Conservation (phyloP, 2,329 filamentous ascomycete species). For the Paraconiothyrium sp. region DNA sequence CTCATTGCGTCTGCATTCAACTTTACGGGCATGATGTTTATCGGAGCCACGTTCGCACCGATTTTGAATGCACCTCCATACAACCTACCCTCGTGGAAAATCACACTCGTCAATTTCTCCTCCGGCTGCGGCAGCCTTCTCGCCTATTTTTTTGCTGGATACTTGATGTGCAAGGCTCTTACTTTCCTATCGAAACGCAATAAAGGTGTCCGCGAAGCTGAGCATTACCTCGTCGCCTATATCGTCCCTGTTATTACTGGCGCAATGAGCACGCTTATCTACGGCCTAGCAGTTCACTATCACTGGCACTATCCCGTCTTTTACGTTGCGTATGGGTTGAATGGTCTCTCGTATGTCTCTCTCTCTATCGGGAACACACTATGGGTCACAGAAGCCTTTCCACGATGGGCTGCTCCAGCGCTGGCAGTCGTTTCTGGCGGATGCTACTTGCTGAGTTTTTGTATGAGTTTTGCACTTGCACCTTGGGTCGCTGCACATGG, state of each 20-base stretch:
- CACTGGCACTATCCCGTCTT: conserved; percentile 26
- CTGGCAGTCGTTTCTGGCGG: conserved; percentile 37
- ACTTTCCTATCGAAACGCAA: conserved; percentile 35
- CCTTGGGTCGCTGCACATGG: conserved; percentile 40
- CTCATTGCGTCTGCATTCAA: conserved; percentile 36
- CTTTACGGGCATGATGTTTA: conserved; percentile 42
- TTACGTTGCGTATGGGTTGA: conserved; percentile 41
- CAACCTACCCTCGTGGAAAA: conserved; percentile 24
- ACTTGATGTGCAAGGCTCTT: conserved; percentile 24
- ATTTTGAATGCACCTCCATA: conserved; percentile 36
- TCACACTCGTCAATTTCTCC: conserved; percentile 33
- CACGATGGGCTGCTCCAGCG: conserved; percentile 44
- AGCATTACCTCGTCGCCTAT: conserved; percentile 43
- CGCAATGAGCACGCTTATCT: conserved; percentile 33
- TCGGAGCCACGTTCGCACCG: conserved; percentile 35
- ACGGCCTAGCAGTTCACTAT: conserved; percentile 34
- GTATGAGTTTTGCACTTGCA: conserved; percentile 33
- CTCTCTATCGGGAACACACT: conserved; percentile 38
- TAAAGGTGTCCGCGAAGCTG: conserved; percentile 40
- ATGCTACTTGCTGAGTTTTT: conserved; percentile 34
- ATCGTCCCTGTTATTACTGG: conserved; percentile 38
- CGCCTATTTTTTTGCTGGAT: conserved; percentile 25
- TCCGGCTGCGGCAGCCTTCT: conserved; percentile 32
- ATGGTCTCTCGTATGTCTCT: conserved; percentile 37
- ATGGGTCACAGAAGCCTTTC: conserved; percentile 46